Conservation (phyloP, 2,329 filamentous ascomycete species). For the Arthrinium phaeospermum region DNA sequence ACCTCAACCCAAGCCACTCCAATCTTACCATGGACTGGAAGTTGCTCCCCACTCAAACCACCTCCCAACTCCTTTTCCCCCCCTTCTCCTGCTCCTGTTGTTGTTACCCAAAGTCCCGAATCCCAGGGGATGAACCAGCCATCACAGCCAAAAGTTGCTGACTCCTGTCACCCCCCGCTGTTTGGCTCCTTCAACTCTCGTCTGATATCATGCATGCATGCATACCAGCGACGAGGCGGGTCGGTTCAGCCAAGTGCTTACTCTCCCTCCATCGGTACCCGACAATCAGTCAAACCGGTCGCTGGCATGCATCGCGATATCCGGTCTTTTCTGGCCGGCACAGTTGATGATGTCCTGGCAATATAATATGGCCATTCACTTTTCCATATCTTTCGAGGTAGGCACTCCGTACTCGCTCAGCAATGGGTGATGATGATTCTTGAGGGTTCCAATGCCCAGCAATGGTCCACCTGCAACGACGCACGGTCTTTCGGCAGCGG, state of each 20-base stretch:
- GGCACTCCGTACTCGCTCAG: not conserved
- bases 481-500: slow-evolving; percentile 3
- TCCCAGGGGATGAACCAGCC: slow-evolving; percentile 9
- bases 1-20: not conserved
- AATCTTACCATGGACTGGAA: slow-evolving; percentile 8
- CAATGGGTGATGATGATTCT: not conserved
- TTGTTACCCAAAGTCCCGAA: slow-evolving; percentile 6
- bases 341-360: not conserved
- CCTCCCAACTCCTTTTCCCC: not conserved
- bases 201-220: slow-evolving; percentile 3
- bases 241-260: not conserved
- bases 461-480: not conserved
- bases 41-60: slow-evolving; percentile 1
- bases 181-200: slow-evolving; percentile 6
- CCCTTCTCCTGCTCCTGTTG: not conserved
- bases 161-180: not conserved
- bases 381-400: not conserved
- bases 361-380: too few relatives aligned
- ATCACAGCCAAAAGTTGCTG: not conserved
- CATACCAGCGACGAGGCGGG: not conserved
- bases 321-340: not conserved
- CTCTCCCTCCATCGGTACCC: not conserved
- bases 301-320: not conserved
- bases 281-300: not conserved
- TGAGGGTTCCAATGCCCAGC: not conserved